Conservation (phyloP, 129 eudicot species). For the Flaveria trinervia region DNA sequence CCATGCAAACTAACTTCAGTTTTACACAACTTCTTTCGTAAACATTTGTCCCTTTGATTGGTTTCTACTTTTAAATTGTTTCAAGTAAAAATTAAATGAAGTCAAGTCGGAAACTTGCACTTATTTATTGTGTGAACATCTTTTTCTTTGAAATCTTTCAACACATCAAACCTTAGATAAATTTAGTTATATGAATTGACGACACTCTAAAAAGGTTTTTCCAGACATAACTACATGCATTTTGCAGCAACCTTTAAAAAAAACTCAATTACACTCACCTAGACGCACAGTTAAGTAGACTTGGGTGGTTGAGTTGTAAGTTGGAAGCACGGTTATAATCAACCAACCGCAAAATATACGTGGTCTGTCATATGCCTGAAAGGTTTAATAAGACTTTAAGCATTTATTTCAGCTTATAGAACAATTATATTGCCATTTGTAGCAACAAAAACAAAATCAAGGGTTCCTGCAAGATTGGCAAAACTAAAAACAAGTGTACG, state of each 20-base stretch:
- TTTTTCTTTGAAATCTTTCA: not conserved
- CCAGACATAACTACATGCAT: no score
- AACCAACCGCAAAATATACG: no score
- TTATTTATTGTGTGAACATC: not conserved
- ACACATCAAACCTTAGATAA: no score
- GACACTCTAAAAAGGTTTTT: no score
- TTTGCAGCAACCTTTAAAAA: no score
- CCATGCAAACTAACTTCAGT: constrained; percentile 24
- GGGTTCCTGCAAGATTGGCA: constrained; percentile 16
- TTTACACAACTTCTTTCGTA: constrained; percentile 15
- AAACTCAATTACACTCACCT: no score
- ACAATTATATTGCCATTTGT: not conserved
- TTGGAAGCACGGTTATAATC: no score
- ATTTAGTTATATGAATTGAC: no score
- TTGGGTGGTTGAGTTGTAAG: no score
- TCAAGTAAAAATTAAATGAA: not conserved
- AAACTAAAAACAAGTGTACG: not conserved
- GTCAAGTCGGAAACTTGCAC: constrained; percentile 16
- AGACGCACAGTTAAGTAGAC: no score
- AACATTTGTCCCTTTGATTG: constrained; percentile 6
- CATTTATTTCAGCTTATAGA: constrained; percentile 3
- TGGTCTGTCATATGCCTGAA: not conserved
- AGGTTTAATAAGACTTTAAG: no score
- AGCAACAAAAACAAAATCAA: constrained; percentile 16
- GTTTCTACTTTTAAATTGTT: no score